Evolutionary conservation across 179 eudicot genomes (phyloP).

Genomic region (Drosera spatulata): DNA sequence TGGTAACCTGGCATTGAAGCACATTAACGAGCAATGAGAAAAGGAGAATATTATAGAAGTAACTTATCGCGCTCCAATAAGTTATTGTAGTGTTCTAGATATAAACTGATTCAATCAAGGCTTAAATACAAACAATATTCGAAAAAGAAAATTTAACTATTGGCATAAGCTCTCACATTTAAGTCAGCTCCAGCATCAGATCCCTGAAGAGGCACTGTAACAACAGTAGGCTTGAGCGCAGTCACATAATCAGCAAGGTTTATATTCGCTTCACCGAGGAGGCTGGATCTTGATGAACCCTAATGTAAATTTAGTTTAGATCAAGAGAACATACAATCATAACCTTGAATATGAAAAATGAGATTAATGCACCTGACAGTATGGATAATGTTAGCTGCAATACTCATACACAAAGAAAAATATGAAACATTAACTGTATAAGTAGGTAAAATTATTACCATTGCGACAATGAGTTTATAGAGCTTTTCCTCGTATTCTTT

Average conservation of each 20-base stretch:
- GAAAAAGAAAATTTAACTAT: neutral
- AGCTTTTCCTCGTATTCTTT: constrained; percentile 83
- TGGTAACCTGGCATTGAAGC: constrained; percentile 59
- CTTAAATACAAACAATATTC: neutral
- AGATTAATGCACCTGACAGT: neutral
- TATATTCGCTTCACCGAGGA: constrained; percentile 88
- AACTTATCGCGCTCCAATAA: no score
- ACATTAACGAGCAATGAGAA: constrained; percentile 1
- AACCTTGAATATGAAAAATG: constrained; percentile 5
- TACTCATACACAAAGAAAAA: neutral
- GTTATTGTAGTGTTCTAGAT: no score
- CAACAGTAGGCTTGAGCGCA: constrained; percentile 62
- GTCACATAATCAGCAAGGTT: constrained; percentile 86
- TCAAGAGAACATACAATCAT: constrained; percentile 3
- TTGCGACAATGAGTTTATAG: constrained; percentile 85
- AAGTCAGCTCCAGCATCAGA: constrained; percentile 69
- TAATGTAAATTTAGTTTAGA: constrained; percentile 16
- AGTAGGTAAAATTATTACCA: constrained; percentile 36
- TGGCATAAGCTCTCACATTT: constrained; percentile 47
- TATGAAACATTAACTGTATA: neutral
- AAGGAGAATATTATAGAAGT: no score
- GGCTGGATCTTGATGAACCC: constrained; percentile 92
- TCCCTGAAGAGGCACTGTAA: constrained; percentile 79
- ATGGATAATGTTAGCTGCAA: no score
- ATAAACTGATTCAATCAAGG: no score